Evolutionary conservation across 1,284 basidiomycete genomes (phyloP), one percentile per base, ranked within the genome.

Genomic region (Leucoagaricus sp.): DNA sequence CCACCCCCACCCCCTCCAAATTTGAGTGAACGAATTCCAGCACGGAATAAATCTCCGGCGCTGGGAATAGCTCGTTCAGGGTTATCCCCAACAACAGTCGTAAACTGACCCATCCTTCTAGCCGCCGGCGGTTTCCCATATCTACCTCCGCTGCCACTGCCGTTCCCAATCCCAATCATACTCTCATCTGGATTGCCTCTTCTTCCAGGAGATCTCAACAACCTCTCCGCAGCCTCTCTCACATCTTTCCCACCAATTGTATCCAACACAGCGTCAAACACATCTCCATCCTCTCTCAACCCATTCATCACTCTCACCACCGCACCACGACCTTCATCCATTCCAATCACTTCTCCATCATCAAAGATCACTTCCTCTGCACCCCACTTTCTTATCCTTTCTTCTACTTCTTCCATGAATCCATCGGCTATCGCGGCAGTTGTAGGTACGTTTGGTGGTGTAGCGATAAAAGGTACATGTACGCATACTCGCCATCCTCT

Each of bases 201-300:
- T 40, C 53, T 47, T 36, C 65, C 67, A 33, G 59, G 55, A n/a
- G 65, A 68, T 51, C 70, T 72, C 57, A 96, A 72, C 23, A 93
- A 76, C 59, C 76, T 70, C 63, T 84, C 82, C 1, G 86, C 81
- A 1, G 85, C 86, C 60, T 90, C 86, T 81, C 91, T 90, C 23
- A 94, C 77, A 25, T 80, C 82, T 60, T 81, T 79, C 12, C 93
- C 91, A 8, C 93, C 93, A 19, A 91, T 73, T 1, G 89, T 90
- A 69, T 95, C 93, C 54, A 95, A 70, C 2, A 96, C 81, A 26
- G 85, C 85, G 67, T 94, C 90, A 67, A 93, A 90, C 51, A 79
- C 75, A 58, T 84, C 81, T 8, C 78, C 80, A 57, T 85, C 80
- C 52, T 75, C 78, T 28, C 73, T 74, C 34, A 89, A 69, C 40